Conservation (phyloP, 129 eudicot genomes). For the Oenanthe sinensis region DNA sequence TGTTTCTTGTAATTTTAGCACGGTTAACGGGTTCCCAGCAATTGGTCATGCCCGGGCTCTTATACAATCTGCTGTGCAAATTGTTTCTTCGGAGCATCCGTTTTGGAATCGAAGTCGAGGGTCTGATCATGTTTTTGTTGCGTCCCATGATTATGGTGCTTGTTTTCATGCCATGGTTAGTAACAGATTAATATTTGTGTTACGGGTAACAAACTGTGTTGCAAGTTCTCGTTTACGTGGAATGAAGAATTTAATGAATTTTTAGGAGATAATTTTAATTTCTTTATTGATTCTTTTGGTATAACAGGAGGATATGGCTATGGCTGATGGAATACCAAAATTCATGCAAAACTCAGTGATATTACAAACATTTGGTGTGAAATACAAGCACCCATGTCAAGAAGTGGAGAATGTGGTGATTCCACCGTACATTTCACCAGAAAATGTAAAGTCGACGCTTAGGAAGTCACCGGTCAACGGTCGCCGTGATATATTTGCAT, state of each 20-base stretch:
- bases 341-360: constrained; percentile 57
- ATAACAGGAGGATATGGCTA: constrained; percentile 54
- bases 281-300: background rate
- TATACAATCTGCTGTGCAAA: constrained; percentile 42
- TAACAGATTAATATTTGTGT: background rate
- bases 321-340: constrained; percentile 66
- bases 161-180: constrained; percentile 82
- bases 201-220: background rate
- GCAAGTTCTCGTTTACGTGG: background rate
- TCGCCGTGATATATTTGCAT: constrained; percentile 67
- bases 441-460: constrained; percentile 36
- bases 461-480: constrained; percentile 39
- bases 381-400: constrained; percentile 70
- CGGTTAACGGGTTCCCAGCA: constrained; percentile 67
- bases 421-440: constrained; percentile 70
- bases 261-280: background rate
- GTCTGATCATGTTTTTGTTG: constrained; percentile 76
- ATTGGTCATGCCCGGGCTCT: constrained; percentile 66
- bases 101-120: constrained; percentile 74
- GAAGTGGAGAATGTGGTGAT: constrained; percentile 62
- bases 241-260: background rate
- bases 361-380: constrained; percentile 82
- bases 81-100: constrained; percentile 41
- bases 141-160: constrained; percentile 81
- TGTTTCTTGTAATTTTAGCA: constrained; percentile 76